Percentiles rank a stretch among this genome's conserved stretches.
These are phyloP conservation scores for Fusarium pseudonygamai DNA, from an alignment of 2,329 filamentous ascomycete genomes.

Conservation along the genomic window DNA sequence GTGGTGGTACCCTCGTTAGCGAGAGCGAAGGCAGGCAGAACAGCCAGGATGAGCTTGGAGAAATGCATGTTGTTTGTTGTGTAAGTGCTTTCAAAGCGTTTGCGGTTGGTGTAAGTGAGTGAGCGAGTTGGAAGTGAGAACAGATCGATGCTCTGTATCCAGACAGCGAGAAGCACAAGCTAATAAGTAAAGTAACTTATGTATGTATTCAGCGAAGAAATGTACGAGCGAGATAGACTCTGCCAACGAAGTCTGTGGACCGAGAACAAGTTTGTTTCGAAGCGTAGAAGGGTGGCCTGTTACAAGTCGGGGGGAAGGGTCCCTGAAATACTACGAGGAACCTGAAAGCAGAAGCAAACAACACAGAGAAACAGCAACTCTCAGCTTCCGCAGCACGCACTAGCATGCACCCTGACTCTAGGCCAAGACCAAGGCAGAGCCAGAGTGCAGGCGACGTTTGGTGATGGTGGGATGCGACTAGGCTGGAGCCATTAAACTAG, in stretches of 20 bases:
- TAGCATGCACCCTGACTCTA: conserved; percentile 10
- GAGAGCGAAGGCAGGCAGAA: conserved; percentile 64
- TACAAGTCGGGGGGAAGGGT: conserved; percentile 24
- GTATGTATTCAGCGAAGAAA: conserved; percentile 36
- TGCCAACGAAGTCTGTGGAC: conserved; percentile 64
- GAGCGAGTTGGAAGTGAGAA: conserved; percentile 23
- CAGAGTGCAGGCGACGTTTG: conserved; percentile 19
- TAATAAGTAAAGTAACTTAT: conserved; percentile 6
- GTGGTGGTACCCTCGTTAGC: conserved; percentile 55
- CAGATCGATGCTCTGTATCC: conserved; percentile 45
- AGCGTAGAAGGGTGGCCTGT: conserved; percentile 32
- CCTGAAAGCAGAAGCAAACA: conserved; percentile 24
- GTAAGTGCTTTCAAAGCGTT: conserved; percentile 40
- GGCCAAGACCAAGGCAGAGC: conserved; percentile 14
- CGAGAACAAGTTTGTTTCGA: conserved; percentile 38
- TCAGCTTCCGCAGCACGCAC: conserved; percentile 16
- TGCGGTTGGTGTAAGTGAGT: conserved; percentile 31
- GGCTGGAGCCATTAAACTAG: conserved; percentile 24
- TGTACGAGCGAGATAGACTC: conserved; percentile 54
- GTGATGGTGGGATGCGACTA: conserved; percentile 24
- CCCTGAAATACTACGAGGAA: conserved; percentile 38
- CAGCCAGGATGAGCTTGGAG: conserved; percentile 56
- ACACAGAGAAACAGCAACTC: conserved; percentile 23
- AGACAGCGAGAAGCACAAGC: conserved; percentile 21
- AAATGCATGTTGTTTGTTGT: conserved; percentile 50